Percentiles rank a stretch among this genome's conserved stretches.
phyloP scores from a whole-genome alignment of 768 basidiomycete species.

The Pisolithus marmoratus region DNA sequence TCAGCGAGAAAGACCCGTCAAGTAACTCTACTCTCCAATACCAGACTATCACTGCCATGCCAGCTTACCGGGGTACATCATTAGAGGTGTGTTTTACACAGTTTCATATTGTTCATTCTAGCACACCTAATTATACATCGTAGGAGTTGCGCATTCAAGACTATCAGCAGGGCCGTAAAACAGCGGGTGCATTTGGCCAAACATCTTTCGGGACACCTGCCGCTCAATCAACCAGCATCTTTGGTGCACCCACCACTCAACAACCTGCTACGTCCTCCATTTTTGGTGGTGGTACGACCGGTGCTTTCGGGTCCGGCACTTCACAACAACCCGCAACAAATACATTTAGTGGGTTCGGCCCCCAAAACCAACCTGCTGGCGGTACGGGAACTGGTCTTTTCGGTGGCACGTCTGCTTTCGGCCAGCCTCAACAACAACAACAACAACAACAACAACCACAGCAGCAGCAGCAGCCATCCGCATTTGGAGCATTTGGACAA shows the following conservation, averaged over 20 bases:
- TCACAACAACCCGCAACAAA: conserved; percentile 22
- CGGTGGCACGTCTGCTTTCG: conserved; percentile 36
- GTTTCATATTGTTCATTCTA: neutral
- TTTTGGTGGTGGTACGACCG: conserved; percentile 21
- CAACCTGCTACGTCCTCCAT: conserved; percentile 26
- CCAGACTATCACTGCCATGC: conserved; percentile 79
- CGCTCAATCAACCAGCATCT: conserved; percentile 20
- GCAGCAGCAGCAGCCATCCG: conserved; percentile 29
- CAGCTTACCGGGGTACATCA: conserved; percentile 70
- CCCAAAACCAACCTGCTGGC: conserved; percentile 34
- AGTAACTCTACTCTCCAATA: conserved; percentile 53
- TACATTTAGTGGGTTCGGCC: conserved; percentile 30
- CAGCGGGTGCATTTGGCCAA: conserved; percentile 58
- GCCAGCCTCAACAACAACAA: conserved; percentile 28
- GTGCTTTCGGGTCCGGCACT: conserved; percentile 16
- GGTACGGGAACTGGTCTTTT: conserved; percentile 37
- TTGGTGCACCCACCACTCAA: conserved; percentile 24
- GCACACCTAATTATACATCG: neutral
- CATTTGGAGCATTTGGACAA: conserved; percentile 53
- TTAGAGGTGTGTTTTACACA: conserved; percentile 50
- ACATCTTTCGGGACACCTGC: conserved; percentile 25
- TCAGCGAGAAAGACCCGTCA: conserved; percentile 60
- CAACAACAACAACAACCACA: conserved; percentile 28
- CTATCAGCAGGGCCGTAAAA: conserved; percentile 69
- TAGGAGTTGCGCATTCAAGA: conserved; percentile 77